Base-by-base conservation (phyloP, 345 rosid species). In the Aquilaria malaccensis region DNA sequence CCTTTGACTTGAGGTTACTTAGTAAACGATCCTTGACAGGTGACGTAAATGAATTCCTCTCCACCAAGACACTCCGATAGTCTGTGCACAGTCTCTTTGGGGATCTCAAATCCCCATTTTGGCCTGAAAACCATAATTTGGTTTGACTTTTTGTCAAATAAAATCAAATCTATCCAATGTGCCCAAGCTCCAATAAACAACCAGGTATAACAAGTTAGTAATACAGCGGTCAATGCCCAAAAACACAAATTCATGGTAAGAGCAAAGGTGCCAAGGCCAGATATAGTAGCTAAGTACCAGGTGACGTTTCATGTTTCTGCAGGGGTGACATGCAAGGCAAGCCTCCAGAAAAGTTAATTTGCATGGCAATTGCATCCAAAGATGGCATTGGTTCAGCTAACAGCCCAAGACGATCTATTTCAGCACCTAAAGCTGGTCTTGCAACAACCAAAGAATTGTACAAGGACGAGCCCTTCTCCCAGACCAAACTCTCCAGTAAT, bases 381-480 rank as follows among this genome's bases (percentile, higher is more conserved):
- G 92, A 85, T 45, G 88, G 97, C 95, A 87, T 87, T 30, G 95
- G 95, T 67, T 85, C 95, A 30, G 92, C 90, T 67, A 90, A 71
- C 49, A 90, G 72, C 63, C 85, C 85, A 9, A 83, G 83, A 58
- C 75, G 82, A 70, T 71, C 81, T 63, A 94, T 90, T 58, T 90
- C 97, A 15, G 71, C 61, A 12, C 88, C 76, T 47, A 83, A 83
- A 13, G 78, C 50, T 33, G 97, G 85, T 68, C 83, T 85, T 58
- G 99, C 99, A 70, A 90, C 91, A 33, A 80, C 76, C 83, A 94
- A 76, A 49, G 97, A 94, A 69, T 94, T 94, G 81, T 86, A 94
- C 96, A 90, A 82, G 48, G 99, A 90, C 45, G 96, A 94, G 58
- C 96, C 96, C 72, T 83, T 94, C 71, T 88, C 96, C 99, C 97